Conservation (phyloP, 148 eudicot species). For the Agrostemma githago region DNA sequence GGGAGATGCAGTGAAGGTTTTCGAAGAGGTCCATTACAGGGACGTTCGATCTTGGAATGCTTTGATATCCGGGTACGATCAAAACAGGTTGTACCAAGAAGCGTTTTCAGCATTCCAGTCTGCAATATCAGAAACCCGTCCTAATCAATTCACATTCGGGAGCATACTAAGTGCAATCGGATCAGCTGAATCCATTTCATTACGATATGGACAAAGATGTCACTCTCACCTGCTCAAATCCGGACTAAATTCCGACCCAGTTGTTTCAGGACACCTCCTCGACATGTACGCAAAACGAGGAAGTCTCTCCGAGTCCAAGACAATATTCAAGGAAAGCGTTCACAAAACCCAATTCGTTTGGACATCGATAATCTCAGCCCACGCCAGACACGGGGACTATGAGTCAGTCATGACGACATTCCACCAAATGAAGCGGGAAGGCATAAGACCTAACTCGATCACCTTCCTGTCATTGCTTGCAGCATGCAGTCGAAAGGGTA, state of each 20-base stretch:
- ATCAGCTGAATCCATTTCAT: slow-evolving; percentile 65
- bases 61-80: slow-evolving; percentile 67
- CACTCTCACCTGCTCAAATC: slow-evolving; percentile 60
- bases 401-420: slow-evolving; percentile 63
- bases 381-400: slow-evolving; percentile 84
- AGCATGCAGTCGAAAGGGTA: slow-evolving; percentile 82
- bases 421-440: slow-evolving; percentile 48
- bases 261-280: slow-evolving; percentile 67
- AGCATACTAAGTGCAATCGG: slow-evolving; percentile 73
- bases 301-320: slow-evolving; percentile 57
- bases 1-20: slow-evolving; percentile 56
- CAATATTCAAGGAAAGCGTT: slow-evolving; percentile 45
- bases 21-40: slow-evolving; percentile 46
- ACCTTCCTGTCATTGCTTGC: slow-evolving; percentile 76
- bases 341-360: slow-evolving; percentile 67
- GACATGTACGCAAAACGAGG: slow-evolving; percentile 96
- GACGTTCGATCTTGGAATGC: slow-evolving; percentile 78
- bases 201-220: slow-evolving; percentile 64
- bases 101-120: slow-evolving; percentile 52
- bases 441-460: slow-evolving; percentile 61
- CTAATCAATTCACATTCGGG: slow-evolving; percentile 74
- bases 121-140: slow-evolving; percentile 42
- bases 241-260: slow-evolving; percentile 47
- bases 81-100: slow-evolving; percentile 53
- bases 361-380: slow-evolving; percentile 89